These are phyloP conservation scores for Colletotrichum chlorophyti DNA, from an alignment of 2,329 filamentous ascomycete species.

Conservation along the genomic window DNA sequence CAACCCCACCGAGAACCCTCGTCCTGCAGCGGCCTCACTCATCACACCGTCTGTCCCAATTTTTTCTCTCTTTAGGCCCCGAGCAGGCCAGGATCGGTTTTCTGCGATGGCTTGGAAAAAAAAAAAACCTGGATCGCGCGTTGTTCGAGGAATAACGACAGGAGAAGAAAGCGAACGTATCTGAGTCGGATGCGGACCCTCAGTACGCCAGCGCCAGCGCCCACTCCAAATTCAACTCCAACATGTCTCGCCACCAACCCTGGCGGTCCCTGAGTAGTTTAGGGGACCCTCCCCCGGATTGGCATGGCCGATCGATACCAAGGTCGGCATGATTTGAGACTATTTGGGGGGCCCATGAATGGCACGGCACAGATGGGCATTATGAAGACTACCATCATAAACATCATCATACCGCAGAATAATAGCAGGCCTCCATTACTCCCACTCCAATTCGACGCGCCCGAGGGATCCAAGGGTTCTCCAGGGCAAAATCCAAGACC, in stretches of 20 bases:
- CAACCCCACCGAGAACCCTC: not conserved
- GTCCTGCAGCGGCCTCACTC: not conserved
- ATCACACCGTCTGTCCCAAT: not conserved
- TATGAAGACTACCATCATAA: too few relatives aligned
- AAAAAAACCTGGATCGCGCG: too few relatives aligned
- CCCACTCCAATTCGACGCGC: too few relatives aligned
- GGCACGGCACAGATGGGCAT: slow-evolving; percentile 1
- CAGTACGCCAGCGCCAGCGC: too few relatives aligned
- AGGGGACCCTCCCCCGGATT: slow-evolving; percentile 16
- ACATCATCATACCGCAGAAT: too few relatives aligned
- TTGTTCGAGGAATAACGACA: not conserved
- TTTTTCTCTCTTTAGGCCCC: too few relatives aligned
- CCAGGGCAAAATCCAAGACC: too few relatives aligned
- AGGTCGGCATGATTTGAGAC: not conserved
- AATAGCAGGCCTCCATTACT: too few relatives aligned
- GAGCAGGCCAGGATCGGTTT: too few relatives aligned
- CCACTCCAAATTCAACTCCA: not conserved
- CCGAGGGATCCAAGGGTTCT: too few relatives aligned
- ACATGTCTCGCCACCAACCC: not conserved
- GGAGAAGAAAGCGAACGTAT: not conserved
- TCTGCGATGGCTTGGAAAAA: too few relatives aligned
- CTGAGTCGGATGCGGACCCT: not conserved
- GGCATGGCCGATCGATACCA: slow-evolving; percentile 5
- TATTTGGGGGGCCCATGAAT: not conserved
- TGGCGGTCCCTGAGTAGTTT: not conserved